These are phyloP conservation scores for Rhynchospora breviuscula DNA, from an alignment of 176 grass and related monocot genomes.

Conservation along the genomic window DNA sequence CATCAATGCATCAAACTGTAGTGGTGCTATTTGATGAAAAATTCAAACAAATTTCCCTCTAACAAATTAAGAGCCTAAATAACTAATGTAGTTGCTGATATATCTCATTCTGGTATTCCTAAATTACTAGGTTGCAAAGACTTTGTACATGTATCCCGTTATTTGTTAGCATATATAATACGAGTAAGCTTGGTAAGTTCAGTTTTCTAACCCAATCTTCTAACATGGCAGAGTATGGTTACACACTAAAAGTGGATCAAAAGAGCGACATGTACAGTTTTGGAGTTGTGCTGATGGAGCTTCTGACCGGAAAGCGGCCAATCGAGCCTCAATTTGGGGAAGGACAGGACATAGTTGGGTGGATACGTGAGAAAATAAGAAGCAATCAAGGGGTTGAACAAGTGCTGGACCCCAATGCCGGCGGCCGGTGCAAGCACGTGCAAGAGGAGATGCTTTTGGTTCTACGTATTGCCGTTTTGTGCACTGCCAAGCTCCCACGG, in stretches of 20 bases:
- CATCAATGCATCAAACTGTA: background rate
- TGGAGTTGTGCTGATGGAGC: constrained; percentile 92
- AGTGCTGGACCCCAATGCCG: constrained; percentile 49
- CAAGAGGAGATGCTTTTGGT: constrained; percentile 95
- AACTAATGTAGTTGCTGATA: no score
- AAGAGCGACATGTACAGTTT: constrained; percentile 99
- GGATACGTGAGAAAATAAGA: constrained; percentile 65
- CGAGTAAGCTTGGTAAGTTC: background rate
- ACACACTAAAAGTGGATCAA: constrained; percentile 94
- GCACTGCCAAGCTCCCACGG: constrained; percentile 69
- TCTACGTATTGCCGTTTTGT: constrained; percentile 81
- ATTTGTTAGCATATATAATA: background rate
- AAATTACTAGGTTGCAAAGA: no score
- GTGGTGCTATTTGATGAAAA: background rate
- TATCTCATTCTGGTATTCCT: no score
- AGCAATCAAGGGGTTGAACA: constrained; percentile 50
- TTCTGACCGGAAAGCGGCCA: constrained; percentile 55
- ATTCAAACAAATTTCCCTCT: background rate
- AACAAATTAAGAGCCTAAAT: no score
- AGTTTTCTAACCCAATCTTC: background rate
- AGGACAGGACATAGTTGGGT: constrained; percentile 70
- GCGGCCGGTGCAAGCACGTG: constrained; percentile 60
- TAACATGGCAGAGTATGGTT: constrained; percentile 62
- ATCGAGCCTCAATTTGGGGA: constrained; percentile 82
- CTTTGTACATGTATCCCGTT: background rate